Percentiles rank a stretch among this genome's conserved stretches.
These are phyloP conservation scores for Leishmania arabica DNA, from an alignment of 208 protist species.

Conservation along the genomic window DNA sequence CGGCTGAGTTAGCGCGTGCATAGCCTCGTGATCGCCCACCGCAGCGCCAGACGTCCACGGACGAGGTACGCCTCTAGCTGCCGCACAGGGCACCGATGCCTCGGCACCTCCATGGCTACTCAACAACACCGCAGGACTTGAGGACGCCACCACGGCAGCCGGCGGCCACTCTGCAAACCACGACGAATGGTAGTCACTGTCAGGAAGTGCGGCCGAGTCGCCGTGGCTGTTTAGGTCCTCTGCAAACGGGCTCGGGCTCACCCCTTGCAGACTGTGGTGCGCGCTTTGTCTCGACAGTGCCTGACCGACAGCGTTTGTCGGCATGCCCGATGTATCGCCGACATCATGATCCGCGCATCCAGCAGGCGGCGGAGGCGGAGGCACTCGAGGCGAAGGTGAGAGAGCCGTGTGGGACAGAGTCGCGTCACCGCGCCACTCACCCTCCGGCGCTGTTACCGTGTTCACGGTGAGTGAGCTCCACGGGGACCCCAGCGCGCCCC, in stretches of 20 bases:
- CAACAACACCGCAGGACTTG: background rate
- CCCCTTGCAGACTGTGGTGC: constrained; percentile 4
- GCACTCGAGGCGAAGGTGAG: background rate
- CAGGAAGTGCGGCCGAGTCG: background rate
- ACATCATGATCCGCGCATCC: background rate
- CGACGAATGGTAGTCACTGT: background rate
- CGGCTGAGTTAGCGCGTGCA: background rate
- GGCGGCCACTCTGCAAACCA: constrained; percentile 5
- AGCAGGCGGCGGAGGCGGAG: background rate
- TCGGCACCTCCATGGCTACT: background rate
- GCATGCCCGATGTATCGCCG: background rate
- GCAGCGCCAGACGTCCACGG: too few species aligned
- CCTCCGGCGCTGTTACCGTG: background rate
- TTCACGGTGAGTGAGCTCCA: constrained; percentile 1
- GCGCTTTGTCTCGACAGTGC: background rate
- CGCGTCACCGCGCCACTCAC: background rate
- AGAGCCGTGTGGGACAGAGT: background rate
- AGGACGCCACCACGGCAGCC: background rate
- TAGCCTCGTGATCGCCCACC: background rate
- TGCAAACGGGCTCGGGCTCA: background rate
- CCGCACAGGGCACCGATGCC: background rate
- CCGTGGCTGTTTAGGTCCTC: background rate
- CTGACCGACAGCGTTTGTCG: background rate
- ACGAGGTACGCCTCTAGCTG: background rate
- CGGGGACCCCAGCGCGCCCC: background rate